Percentiles rank a stretch among this genome's conserved stretches.
Conservation (phyloP, 805 yeast genomes). For the Ogataea naganishii region DNA sequence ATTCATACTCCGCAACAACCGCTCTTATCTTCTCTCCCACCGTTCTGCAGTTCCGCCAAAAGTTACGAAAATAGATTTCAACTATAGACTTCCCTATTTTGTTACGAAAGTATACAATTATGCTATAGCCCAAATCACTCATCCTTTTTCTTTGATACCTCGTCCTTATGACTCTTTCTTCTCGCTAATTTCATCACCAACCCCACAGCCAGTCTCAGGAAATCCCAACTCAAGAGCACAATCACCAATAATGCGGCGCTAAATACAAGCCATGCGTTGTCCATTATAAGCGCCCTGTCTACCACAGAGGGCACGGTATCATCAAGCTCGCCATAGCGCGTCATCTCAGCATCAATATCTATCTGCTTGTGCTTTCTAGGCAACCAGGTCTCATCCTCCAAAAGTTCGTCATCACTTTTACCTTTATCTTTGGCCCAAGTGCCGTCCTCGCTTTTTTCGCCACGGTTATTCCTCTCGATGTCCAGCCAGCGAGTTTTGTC, state of each 20-base stretch:
- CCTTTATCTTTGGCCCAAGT: slow-evolving; percentile 20
- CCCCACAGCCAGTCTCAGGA: slow-evolving; percentile 1
- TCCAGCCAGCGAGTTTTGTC: slow-evolving; percentile 43
- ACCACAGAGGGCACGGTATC: slow-evolving; percentile 29
- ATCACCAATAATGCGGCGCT: slow-evolving; percentile 5
- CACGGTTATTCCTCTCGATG: slow-evolving; percentile 44
- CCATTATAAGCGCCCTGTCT: slow-evolving; percentile 36
- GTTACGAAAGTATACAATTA: too few species aligned
- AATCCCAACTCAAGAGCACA: slow-evolving; percentile 6
- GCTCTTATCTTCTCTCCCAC: too few species aligned
- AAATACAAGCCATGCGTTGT: slow-evolving; percentile 38
- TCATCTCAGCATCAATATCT: slow-evolving; percentile 10
- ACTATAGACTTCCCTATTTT: too few species aligned
- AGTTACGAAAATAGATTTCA: too few species aligned
- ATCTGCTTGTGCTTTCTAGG: slow-evolving; percentile 14
- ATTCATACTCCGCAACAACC: too few species aligned
- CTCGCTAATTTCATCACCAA: neutral
- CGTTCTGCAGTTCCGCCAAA: too few species aligned
- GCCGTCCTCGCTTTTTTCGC: slow-evolving; percentile 24
- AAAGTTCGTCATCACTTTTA: slow-evolving; percentile 4
- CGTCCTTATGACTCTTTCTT: slow-evolving; percentile 1
- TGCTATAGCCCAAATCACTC: too few species aligned
- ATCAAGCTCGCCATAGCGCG: slow-evolving; percentile 19
- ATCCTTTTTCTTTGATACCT: too few species aligned
- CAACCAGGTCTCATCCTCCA: slow-evolving; percentile 23